Base-by-base conservation (phyloP, 176 grass and related monocot species). In the Eremochloa ophiuroides region DNA sequence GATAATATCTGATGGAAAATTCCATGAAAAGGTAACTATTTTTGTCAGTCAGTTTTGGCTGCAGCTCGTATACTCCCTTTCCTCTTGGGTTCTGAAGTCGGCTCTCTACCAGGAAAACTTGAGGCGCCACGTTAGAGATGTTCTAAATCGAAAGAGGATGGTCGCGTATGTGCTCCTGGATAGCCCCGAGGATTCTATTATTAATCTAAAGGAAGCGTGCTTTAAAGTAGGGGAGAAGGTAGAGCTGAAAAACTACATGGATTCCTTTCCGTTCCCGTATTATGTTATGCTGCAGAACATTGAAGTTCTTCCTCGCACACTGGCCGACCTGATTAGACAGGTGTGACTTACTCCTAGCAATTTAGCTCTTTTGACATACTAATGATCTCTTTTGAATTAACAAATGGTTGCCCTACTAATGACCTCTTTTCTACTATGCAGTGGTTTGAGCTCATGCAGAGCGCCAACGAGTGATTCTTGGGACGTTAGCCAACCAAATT, bases 381-480 rank as follows among this genome's bases (percentile, higher is more conserved):
- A 71, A 29, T 29, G 8, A 56, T 25, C 53, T 25, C 53, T 23
- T 11, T 25, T 58, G 22, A 58, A 22, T 17, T 47, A 38, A 44
- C 43, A 56, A 80, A 35, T 56, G 27, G 33, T 72, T 83, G 42
- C 4, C 47, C 1, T 50, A 50, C 42, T 83, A 72, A 87, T 74
- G 17, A 76, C 35, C 25, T 77, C 12, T 84, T 50, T 84, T 77
- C 44, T 85, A 56, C 12, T 62, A 34, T 30, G 90, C 95, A 98
- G 95, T 98, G 95, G 95, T 95, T 93, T 73, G 95, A 95, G 86
- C 81, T 98, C 65, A 95, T 94, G 95, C 95, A 93, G 66, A 84
- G 71, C 47, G 25, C 83, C 5, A 93, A 81, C 38, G 90, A 98
- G 8, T 89, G 87, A 89, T 30, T 64, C 10, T 67, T 65, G 72